Base-by-base conservation (phyloP, 225 moss, liverwort and hornwort genomes). In the Neckera pumila region DNA sequence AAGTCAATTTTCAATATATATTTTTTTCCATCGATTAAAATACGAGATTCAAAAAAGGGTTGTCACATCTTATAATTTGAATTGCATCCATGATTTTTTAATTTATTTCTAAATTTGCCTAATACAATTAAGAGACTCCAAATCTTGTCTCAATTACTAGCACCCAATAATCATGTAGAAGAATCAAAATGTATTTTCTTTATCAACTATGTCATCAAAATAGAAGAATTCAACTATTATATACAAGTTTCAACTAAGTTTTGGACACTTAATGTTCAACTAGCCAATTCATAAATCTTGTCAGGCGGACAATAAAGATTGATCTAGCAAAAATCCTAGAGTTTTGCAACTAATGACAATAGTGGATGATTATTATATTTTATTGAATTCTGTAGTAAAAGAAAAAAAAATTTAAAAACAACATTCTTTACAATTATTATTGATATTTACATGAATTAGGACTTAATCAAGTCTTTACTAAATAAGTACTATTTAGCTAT, bases 261-360 rank as follows among this genome's bases (percentile, higher is more conserved):
- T 40, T 25, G 21, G 12, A 71, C 4, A 3, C 5, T 71, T 15
- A 2, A 40, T 0, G 0, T 40, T 42, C 3, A 71, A 0, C 4
- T 26, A 71, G 15, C 49, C 49, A 3, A 26, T 14, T 26, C 3
- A 25, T 40, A 5, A 26, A 71, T 40, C 42, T 71, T 71, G 8
- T 40, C 0, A 26, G 0, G 8, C 0, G 0, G 2, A 14, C 26
- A 71, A 71, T 5, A 11, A 40, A 26, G 14, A 71, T 42, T 42
- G 42, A 71, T 70, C 0, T 23, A 71, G 14, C 25, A 70, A 70
- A 69, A 40, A 38, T 25, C 1, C 8, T 11, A 25, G 0, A 40
- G 1, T 26, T 40, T 40, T 40, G 26, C 42, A 42, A 26, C 42
- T 26, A 71, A 26, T 14, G 14, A 26, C 26, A 42, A 71, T 42